Evolutionary conservation across 805 yeast species (phyloP), one percentile per base, ranked within the genome.

Genomic region (Kazachstania viticola): DNA sequence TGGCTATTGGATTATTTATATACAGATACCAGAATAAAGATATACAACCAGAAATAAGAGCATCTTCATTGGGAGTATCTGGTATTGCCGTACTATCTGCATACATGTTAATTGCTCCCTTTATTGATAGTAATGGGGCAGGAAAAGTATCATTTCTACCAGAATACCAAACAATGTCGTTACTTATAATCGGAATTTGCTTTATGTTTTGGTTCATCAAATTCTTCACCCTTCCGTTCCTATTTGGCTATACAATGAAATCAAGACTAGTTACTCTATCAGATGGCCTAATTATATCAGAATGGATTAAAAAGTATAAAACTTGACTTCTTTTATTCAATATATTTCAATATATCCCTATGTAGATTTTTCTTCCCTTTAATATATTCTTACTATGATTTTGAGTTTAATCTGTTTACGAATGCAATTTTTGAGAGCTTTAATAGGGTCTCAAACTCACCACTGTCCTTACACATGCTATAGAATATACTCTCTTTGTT

Each of bases 391-490:
- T n/a, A n/a, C n/a, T n/a, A n/a, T n/a, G n/a, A n/a, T n/a, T n/a
- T n/a, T n/a, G n/a, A n/a, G n/a, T n/a, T n/a, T n/a, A n/a, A n/a
- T n/a, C n/a, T n/a, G n/a, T n/a, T n/a, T n/a, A 7, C 11, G 11
- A 19, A 72, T 1, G 81, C 67, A 39, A 70, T 75, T 47, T 73
- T 75, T 5, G 95, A 88, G 37, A 81, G 54, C 44, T 67, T 69
- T 12, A 71, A 61, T 45, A 85, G 67, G 3, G 73, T 65, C 31
- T 81, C 94, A 37, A 85, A 62, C 54, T 85, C 96, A 29, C 95
- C 95, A 48, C 88, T 77, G 56, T 81, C 80, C 21, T 63, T 67
- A 51, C 87, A 79, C 85, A 79, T 79, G 32, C 65, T 63, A 44
- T 66, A 63, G 62, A 77, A 79, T 15, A 65, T 56, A 13, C 76